Evolutionary conservation across 2,329 filamentous ascomycete species (phyloP).

Genomic region (Colletotrichum phormii): DNA sequence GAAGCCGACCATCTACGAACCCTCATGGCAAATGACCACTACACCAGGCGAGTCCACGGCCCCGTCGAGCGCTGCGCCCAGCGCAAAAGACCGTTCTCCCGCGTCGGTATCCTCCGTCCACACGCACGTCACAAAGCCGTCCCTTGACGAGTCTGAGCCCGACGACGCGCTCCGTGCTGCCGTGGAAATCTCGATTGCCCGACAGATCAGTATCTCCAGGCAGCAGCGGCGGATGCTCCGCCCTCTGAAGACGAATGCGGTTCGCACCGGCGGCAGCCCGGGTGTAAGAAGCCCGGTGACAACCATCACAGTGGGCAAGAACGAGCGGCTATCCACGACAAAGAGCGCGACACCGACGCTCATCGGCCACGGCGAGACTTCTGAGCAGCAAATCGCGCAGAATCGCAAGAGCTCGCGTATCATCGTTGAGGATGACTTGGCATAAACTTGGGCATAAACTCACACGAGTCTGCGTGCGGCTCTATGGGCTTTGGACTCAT

Average conservation of each 20-base stretch:
- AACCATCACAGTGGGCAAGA: slow-evolving; percentile 36
- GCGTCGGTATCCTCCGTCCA: slow-evolving; percentile 48
- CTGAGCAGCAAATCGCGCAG: slow-evolving; percentile 48
- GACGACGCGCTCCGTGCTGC: slow-evolving; percentile 62
- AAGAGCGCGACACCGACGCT: slow-evolving; percentile 59
- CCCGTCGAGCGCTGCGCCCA: slow-evolving; percentile 40
- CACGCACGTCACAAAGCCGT: slow-evolving; percentile 48
- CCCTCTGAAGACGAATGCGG: slow-evolving; percentile 57
- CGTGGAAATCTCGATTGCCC: slow-evolving; percentile 74
- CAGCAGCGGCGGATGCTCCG: slow-evolving; percentile 70
- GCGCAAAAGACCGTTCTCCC: slow-evolving; percentile 45
- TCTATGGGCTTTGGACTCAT: not conserved
- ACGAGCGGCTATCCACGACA: slow-evolving; percentile 48
- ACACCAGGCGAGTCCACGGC: slow-evolving; percentile 45
- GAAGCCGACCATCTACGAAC: slow-evolving; percentile 52
- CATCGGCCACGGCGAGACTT: slow-evolving; percentile 51
- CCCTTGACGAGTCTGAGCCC: slow-evolving; percentile 49
- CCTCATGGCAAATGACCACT: slow-evolving; percentile 60
- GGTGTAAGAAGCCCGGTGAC: slow-evolving; percentile 26
- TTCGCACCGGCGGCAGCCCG: slow-evolving; percentile 30
- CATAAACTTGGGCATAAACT: not conserved
- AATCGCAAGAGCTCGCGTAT: slow-evolving; percentile 66
- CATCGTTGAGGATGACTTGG: slow-evolving; percentile 59
- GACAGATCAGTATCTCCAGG: slow-evolving; percentile 74
- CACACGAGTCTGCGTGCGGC: no score